These are phyloP conservation scores for Coprinopsis marcescibilis DNA, from an alignment of 768 basidiomycete species.

Conservation along the genomic window DNA sequence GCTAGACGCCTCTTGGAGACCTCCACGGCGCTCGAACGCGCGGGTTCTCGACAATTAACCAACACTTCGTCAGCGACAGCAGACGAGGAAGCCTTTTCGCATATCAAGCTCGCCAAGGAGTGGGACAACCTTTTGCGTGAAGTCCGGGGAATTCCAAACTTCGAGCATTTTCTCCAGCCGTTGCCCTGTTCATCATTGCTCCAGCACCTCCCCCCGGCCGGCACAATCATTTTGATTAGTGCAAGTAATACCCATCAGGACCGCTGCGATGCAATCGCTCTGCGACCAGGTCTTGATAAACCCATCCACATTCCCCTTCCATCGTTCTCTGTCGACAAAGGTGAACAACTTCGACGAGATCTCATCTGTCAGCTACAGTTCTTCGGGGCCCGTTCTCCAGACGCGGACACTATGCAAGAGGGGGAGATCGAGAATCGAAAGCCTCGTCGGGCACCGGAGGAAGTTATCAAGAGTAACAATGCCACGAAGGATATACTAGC, in stretches of 20 bases:
- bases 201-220: conserved; percentile 4
- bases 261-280: conserved; percentile 19
- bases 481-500: too few species aligned
- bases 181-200: neutral
- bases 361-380: neutral
- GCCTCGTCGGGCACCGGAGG: too few species aligned
- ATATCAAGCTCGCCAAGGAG: conserved; percentile 12
- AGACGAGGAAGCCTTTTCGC: conserved; percentile 4
- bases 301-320: conserved; percentile 17
- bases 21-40: conserved; percentile 10
- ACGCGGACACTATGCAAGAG: too few species aligned
- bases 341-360: conserved; percentile 1
- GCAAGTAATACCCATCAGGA: conserved; percentile 10
- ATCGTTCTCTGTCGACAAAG: conserved; percentile 10
- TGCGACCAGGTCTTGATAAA: conserved; percentile 9
- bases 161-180: conserved; percentile 14
- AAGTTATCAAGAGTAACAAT: too few species aligned
- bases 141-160: conserved; percentile 12
- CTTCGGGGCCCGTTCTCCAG: neutral
- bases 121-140: conserved; percentile 12
- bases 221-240: conserved; percentile 5
- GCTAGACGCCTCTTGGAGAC: conserved; percentile 5
- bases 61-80: neutral
- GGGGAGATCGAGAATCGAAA: too few species aligned
- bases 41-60: conserved; percentile 3